Conservation (phyloP, 371 early-diverging fungal species). For the Nematocida homosporus region DNA sequence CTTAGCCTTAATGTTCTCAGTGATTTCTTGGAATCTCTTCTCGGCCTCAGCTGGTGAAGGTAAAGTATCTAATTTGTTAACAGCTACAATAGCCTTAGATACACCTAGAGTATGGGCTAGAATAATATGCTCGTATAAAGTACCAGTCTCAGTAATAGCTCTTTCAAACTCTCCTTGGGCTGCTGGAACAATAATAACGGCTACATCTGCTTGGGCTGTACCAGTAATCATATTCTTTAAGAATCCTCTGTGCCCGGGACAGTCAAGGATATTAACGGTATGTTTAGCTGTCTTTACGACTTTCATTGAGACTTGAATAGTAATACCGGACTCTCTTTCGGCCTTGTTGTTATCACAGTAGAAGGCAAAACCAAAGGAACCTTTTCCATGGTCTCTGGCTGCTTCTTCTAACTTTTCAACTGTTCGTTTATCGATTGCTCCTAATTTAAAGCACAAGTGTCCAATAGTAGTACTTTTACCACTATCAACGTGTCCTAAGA, state of each 20-base stretch:
- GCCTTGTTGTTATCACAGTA: constrained; percentile 64
- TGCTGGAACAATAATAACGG: constrained; percentile 92
- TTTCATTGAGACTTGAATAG: constrained; percentile 63
- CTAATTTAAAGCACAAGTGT: constrained; percentile 58
- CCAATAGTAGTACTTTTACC: constrained; percentile 68
- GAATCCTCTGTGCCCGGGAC: constrained; percentile 98
- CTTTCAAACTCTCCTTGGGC: constrained; percentile 76
- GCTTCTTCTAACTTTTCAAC: constrained; percentile 61
- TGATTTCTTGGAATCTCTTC: constrained; percentile 76
- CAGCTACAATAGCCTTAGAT: constrained; percentile 83
- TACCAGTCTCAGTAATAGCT: constrained; percentile 72
- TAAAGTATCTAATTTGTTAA: constrained; percentile 93
- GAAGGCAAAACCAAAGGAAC: constrained; percentile 64
- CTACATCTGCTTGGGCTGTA: constrained; percentile 91
- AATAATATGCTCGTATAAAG: constrained; percentile 93
- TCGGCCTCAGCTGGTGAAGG: constrained; percentile 77
- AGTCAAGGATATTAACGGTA: constrained; percentile 74
- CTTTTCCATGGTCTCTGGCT: constrained; percentile 62
- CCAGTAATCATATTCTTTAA: constrained; percentile 99
- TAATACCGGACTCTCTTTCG: constrained; percentile 67
- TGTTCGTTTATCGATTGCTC: constrained; percentile 59
- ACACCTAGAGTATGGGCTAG: constrained; percentile 88
- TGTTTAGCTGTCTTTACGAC: constrained; percentile 58
- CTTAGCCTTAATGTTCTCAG: constrained; percentile 94
- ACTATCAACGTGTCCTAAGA: constrained; percentile 68